A percentile compares a stretch with the other conserved stretches of the same genome.
Evolutionary conservation across 2,329 filamentous ascomycete species (phyloP).

Genomic region (Exophiala sideris): DNA sequence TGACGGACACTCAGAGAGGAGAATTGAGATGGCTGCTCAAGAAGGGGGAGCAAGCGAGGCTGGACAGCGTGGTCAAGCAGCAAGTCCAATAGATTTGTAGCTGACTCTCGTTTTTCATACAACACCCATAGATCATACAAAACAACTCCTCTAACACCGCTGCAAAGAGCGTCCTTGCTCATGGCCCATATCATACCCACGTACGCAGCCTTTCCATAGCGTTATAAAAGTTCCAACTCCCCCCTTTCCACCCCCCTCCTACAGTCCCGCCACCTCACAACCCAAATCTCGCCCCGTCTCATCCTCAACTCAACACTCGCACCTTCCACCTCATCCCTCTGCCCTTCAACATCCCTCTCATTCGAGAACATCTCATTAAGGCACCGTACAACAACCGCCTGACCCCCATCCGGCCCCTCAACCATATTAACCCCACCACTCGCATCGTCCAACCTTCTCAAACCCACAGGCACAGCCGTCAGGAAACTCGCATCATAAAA

Average conservation of each 20-base stretch:
- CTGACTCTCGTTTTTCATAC: background rate
- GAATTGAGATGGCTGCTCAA: conserved; percentile 43
- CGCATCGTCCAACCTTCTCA: conserved; percentile 87
- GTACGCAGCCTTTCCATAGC: too few species aligned
- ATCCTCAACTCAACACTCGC: conserved; percentile 36
- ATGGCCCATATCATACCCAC: too few species aligned
- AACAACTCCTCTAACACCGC: too few species aligned
- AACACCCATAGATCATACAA: background rate
- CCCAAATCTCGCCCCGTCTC: conserved; percentile 62
- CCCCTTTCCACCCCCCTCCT: conserved; percentile 49
- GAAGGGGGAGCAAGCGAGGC: conserved; percentile 22
- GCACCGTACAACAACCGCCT: conserved; percentile 76
- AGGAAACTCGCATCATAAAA: conserved; percentile 88
- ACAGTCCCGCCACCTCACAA: conserved; percentile 72
- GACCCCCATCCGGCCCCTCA: conserved; percentile 76
- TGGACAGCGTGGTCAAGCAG: conserved; percentile 9
- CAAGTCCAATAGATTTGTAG: background rate
- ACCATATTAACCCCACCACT: conserved; percentile 85
- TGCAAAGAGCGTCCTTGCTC: too few species aligned
- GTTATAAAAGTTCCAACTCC: conserved; percentile 43
- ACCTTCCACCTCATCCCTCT: conserved; percentile 15
- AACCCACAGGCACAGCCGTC: conserved; percentile 68
- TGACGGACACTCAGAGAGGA: conserved; percentile 49
- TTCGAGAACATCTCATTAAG: conserved; percentile 33
- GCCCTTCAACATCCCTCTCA: conserved; percentile 16